Percentiles rank a stretch among this genome's conserved stretches.
phyloP scores from a whole-genome alignment of 495 filamentous ascomycete genomes.

The Neohortaea acidophila region DNA sequence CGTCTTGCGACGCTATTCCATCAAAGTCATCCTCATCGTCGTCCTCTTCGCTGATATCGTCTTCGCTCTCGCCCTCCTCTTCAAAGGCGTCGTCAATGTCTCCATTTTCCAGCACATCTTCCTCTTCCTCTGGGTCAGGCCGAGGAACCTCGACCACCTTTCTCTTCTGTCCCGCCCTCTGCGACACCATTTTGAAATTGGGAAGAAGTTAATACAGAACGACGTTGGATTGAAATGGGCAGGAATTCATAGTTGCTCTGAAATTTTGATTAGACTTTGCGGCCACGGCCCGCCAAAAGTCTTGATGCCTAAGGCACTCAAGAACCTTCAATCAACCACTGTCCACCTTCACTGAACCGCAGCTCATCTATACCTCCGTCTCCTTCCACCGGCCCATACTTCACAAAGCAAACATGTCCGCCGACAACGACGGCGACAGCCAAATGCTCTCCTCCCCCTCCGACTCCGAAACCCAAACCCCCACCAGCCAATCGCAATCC shows the following conservation, averaged over 20 bases:
- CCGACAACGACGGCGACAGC: conserved; percentile 14
- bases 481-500: conserved; percentile 9
- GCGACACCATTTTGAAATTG: conserved; percentile 3
- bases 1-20: too few species aligned
- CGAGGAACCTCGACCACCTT: conserved; percentile 42
- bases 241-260: too few species aligned
- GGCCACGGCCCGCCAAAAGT: too few species aligned
- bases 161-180: conserved; percentile 31
- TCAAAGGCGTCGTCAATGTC: conserved; percentile 38
- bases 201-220: too few species aligned
- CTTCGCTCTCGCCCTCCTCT: conserved; percentile 23
- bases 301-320: too few species aligned
- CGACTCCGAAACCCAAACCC: conserved; percentile 26
- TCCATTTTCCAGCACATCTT: conserved; percentile 43
- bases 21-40: conserved; percentile 35
- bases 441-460: conserved; percentile 39
- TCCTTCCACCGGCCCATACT: too few species aligned
- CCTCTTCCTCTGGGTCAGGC: conserved; percentile 20
- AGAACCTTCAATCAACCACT: too few species aligned
- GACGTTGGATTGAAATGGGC: too few species aligned
- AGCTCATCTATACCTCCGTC: too few species aligned
- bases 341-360: too few species aligned
- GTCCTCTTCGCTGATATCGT: conserved; percentile 8
- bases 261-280: too few species aligned
- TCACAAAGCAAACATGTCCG: conserved; percentile 1